Conservation (phyloP, 2,329 filamentous ascomycete species). For the Helminthosporium solani region DNA sequence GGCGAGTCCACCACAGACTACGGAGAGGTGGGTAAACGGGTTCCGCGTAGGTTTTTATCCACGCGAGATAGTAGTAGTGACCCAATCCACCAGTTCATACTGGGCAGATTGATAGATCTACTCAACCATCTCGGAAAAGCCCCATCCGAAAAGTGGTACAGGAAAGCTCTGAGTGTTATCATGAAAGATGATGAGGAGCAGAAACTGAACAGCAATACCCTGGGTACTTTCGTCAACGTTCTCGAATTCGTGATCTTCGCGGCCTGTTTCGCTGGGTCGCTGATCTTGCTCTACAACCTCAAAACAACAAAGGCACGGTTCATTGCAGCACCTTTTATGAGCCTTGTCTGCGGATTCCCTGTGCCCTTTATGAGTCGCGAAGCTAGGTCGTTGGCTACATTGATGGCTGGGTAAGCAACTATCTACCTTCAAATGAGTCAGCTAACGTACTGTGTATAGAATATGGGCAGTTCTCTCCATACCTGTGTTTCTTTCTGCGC, state of each 20-base stretch:
- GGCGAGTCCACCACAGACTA: conserved; percentile 2
- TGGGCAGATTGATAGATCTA: conserved; percentile 2
- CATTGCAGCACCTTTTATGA: conserved; percentile 8
- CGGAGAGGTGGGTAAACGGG: conserved; percentile 3
- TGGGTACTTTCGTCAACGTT: conserved; percentile 1
- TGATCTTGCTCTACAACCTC: conserved; percentile 5
- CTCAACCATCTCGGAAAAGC: conserved; percentile 1
- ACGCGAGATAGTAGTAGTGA: background rate
- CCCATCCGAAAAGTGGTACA: background rate
- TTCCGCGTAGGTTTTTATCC: background rate
- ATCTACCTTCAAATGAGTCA: background rate
- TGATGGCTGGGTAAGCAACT: conserved; percentile 9
- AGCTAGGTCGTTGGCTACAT: background rate
- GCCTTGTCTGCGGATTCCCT: conserved; percentile 5
- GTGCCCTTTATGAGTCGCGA: conserved; percentile 8
- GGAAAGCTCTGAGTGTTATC: background rate
- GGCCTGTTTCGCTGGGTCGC: conserved; percentile 1
- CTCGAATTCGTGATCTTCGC: conserved; percentile 7
- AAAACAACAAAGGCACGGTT: conserved; percentile 4
- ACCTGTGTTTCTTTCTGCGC: conserved; percentile 5
- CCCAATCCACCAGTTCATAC: conserved; percentile 6
- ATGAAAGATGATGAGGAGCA: background rate
- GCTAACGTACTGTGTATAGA: conserved; percentile 8
- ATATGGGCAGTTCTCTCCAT: conserved; percentile 12
- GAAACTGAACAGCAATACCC: conserved; percentile 1